Evolutionary conservation across 306 rosid species (phyloP), one percentile per base, ranked within the genome.

Genomic region (Quercus bicolor): DNA sequence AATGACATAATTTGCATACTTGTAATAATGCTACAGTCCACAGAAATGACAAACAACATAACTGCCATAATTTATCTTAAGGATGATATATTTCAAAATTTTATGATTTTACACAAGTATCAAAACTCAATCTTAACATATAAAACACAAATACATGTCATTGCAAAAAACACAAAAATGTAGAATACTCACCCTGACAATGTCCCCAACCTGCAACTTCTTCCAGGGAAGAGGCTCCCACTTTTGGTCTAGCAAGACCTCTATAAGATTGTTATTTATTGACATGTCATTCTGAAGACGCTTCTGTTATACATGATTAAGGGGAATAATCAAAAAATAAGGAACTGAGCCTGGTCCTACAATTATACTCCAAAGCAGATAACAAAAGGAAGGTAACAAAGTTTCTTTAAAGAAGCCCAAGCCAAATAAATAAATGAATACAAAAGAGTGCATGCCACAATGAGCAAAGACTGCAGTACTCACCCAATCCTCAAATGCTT

Each of bases 401-500:
- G 51, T 62, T 37, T 21, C n/a, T 33, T 4, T 51, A 12, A 19
- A 18, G 52, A 21, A 54, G 52, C 80, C 68, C 40, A 72, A 45
- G 34, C 37, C 26, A 52, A 21, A 68, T 19, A 62, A 13, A 52
- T 23, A 13, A 76, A 70, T 34, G 18, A 60, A 61, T 53, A 66
- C 24, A 73, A 55, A 76, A 74, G 34, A 78, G 64, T 4, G 72
- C 61, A 75, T 43, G 26, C 59, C 60, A 61, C 66, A 75, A 75
- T 23, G 73, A 81, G 23, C 48, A 77, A 56, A 78, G 76, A 80
- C 31, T 65, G 70, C 55, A 59, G 64, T 51, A 83, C 97, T 91
- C 83, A 94, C 98, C 96, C 94, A 94, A 80, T 94, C 97, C 87
- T 94, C 98, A 83, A 89, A 94, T 77, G 98, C 98, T 86, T 94